A percentile compares a stretch with the other conserved stretches of the same genome.
Evolutionary conservation across 495 filamentous ascomycete genomes (phyloP).

Genomic region (Cudoniella acicularis): DNA sequence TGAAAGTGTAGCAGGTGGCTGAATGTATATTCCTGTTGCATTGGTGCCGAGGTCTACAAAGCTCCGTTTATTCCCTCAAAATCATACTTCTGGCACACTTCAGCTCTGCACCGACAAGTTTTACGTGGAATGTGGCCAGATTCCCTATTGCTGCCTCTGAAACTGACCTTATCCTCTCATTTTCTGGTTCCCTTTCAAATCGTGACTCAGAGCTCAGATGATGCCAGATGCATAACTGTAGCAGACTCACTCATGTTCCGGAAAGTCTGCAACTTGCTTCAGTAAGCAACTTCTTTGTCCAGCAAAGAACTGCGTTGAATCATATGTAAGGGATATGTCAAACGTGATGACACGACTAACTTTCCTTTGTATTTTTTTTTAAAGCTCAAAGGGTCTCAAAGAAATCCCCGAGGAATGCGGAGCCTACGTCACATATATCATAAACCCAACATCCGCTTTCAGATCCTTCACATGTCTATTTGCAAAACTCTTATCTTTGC

Average conservation of each 20-base stretch:
- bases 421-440: constrained; percentile 1
- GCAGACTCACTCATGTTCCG: background rate
- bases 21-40: background rate
- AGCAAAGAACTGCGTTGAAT: background rate
- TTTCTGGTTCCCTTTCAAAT: background rate
- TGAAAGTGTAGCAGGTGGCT: background rate
- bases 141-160: no score
- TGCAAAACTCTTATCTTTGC: constrained; percentile 1
- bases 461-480: constrained; percentile 2
- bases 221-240: background rate
- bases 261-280: background rate
- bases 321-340: constrained; percentile 4
- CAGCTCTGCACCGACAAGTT: background rate
- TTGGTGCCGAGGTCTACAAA: background rate
- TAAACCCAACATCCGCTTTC: background rate
- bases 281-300: constrained; percentile 3
- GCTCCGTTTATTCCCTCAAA: background rate
- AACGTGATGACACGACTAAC: background rate
- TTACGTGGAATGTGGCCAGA: background rate
- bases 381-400: background rate
- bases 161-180: background rate
- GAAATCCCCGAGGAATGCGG: background rate
- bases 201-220: constrained; percentile 12
- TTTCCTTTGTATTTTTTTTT: constrained; percentile 7
- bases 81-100: background rate